Conservation (phyloP, 2,329 filamentous ascomycete species). For the Ilyonectria sp. region DNA sequence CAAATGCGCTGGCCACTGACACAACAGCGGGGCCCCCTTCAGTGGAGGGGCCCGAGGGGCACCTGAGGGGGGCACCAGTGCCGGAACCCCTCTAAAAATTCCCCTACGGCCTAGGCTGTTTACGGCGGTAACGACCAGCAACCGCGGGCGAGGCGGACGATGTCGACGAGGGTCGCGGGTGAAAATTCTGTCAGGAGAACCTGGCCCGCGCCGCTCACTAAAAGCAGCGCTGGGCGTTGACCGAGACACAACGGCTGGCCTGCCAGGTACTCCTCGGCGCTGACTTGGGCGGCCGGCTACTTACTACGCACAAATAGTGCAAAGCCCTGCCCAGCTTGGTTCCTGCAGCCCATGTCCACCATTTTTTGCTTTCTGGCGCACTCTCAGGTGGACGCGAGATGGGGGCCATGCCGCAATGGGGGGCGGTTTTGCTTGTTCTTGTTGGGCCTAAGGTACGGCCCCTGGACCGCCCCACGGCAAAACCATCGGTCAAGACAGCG, state of each 20-base stretch:
- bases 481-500: slow-evolving; percentile 45
- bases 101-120: slow-evolving; percentile 38
- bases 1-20: slow-evolving; percentile 37
- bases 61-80: slow-evolving; percentile 38
- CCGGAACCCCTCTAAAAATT: slow-evolving; percentile 30
- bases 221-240: slow-evolving; percentile 44
- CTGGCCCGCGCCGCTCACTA: slow-evolving; percentile 40
- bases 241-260: slow-evolving; percentile 40
- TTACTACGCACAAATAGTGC: slow-evolving; percentile 14
- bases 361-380: slow-evolving; percentile 35
- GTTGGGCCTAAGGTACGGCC: slow-evolving; percentile 40
- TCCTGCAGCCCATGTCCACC: slow-evolving; percentile 42
- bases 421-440: slow-evolving; percentile 37
- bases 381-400: slow-evolving; percentile 28
- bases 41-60: slow-evolving; percentile 47
- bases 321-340: slow-evolving; percentile 10
- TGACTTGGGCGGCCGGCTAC: slow-evolving; percentile 33
- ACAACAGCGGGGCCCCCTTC: slow-evolving; percentile 46
- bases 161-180: slow-evolving; percentile 36
- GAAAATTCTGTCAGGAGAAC: slow-evolving; percentile 54
- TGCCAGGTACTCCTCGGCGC: slow-evolving; percentile 35
- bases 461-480: slow-evolving; percentile 39
- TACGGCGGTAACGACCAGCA: slow-evolving; percentile 41
- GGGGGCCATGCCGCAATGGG: slow-evolving; percentile 30
- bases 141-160: slow-evolving; percentile 43